Evolutionary conservation across 1,139 yeast genomes (phyloP), one percentile per base, ranked within the genome.

Genomic region (Suhomyces taliae): DNA sequence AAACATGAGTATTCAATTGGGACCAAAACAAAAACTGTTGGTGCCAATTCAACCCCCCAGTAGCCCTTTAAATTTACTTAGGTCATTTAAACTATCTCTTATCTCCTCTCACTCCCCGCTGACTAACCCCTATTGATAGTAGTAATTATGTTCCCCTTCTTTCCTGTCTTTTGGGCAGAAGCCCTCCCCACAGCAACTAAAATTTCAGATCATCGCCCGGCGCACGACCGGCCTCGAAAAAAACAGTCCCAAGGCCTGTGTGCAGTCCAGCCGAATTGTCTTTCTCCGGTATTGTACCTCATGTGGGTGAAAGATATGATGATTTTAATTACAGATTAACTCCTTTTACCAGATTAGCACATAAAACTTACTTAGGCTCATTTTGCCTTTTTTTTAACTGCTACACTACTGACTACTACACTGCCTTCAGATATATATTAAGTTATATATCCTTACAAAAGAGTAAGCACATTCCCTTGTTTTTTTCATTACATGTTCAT

Each of bases 171-270:
- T 4, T 29, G 32, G 32, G 32, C 32, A 4, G 4, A 9, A 29
- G 32, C 32, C 32, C 32, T 29, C 32, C 32, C 40, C 27, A 27
- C 31, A 37, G 40, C 40, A 37, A 29, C 32, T 6, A 29, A 29
- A 19, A 9, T 29, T 29, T 19, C 45, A 43, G 41, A 38, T 42
- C 41, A 19, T 32, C 34, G 41, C 12, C 36, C 15, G 6, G 42
- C 26, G 36, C 45, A 38, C 45, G 42, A 24, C 38, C 37, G 12
- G 32, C 3, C 7, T 4, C 31, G 8, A 44, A 46, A 46, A 19
- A 46, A 46, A 44, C 49, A 46, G 49, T 46, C 49, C 46, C 48
- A 46, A 12, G 10, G 41, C 27, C 27, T 12, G 10, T 40, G 24
- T 43, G 42, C 46, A 40, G 46, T 41, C 26, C 15, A 12, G 24